phyloP scores from a whole-genome alignment of 2,329 filamentous ascomycete species.

The Penicillium sp. region DNA sequence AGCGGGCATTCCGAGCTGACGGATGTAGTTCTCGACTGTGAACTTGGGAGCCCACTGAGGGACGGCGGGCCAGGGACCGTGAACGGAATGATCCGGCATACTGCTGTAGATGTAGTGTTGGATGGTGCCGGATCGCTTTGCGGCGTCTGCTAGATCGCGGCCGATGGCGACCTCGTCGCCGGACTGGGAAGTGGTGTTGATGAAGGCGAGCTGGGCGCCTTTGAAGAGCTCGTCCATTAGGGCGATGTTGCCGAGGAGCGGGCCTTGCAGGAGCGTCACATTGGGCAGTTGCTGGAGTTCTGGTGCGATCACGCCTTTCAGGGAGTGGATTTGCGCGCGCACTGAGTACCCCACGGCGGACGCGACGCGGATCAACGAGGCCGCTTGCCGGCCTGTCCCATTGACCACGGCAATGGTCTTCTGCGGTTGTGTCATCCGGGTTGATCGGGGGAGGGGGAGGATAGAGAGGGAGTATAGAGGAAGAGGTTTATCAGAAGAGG shows the following conservation, averaged over 20 bases:
- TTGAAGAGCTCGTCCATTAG: constrained; percentile 71
- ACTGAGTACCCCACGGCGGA: constrained; percentile 89
- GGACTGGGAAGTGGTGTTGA: constrained; percentile 88
- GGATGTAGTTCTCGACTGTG: constrained; percentile 82
- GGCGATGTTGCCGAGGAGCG: constrained; percentile 60
- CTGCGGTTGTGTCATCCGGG: constrained; percentile 40
- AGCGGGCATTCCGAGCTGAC: constrained; percentile 68
- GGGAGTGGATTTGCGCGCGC: constrained; percentile 78
- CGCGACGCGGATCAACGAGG: constrained; percentile 86
- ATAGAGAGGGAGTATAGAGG: neutral
- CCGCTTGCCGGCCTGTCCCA: constrained; percentile 87
- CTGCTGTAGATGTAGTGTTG: constrained; percentile 93
- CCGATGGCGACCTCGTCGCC: constrained; percentile 89
- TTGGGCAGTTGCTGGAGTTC: constrained; percentile 77
- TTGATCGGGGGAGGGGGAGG: constrained; percentile 3
- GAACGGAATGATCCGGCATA: constrained; percentile 87
- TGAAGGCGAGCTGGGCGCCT: constrained; percentile 80
- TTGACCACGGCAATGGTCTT: constrained; percentile 94
- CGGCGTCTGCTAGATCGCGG: constrained; percentile 76
- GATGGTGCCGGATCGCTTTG: constrained; percentile 66
- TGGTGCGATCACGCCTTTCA: constrained; percentile 76
- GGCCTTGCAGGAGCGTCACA: constrained; percentile 61
- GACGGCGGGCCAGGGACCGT: constrained; percentile 71
- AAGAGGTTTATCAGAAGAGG: constrained; percentile 4
- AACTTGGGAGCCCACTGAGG: constrained; percentile 91